Base-by-base conservation (phyloP, 257 asterid genomes). In the Scutellaria baicalensis region DNA sequence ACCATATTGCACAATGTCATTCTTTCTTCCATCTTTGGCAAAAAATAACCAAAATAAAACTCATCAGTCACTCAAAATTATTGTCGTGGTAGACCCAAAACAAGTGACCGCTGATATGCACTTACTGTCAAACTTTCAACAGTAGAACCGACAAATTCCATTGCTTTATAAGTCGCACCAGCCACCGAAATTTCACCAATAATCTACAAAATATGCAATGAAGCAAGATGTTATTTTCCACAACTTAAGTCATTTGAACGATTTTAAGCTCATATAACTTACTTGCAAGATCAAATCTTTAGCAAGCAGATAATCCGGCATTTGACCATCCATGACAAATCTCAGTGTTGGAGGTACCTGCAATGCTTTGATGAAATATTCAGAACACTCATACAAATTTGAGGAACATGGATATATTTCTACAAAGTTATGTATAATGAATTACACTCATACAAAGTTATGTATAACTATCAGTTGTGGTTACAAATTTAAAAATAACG, bases 1-100 rank as follows among this genome's bases (percentile, higher is more conserved):
- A 89, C 99, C 98, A 94, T 94, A 82, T 83, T 94, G 95, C 99
- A 94, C 77, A 94, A 79, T 65, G 99, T 94, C 98, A 94, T 89
- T 80, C 99, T 86, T 83, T 94, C 99, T 83, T 94, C 99, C 99
- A 94, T 94, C 99, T 94, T 74, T 21, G 12, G 42, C 63, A 71
- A 63, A 39, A 50, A 9, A 50, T n/a, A 70, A 50, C 49, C 48
- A 59, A 54, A 52, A 8, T 42, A 12, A 36, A 6, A 31, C 20
- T 39, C 42, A 20, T 47, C 40, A 64, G 13, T 12, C 17, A 51
- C 38, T 48, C 14, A 20, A 63, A 27, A 38, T 43, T 31, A 70
- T 67, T 31, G 23, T 14, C 47, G 3, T 18, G 9, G 52, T 62
- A 57, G 42, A 52, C 20, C 45, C 56, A 17, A 18, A 48, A 52